These are phyloP conservation scores for Ceratorhiza oryzae-sativae DNA, from an alignment of 1,284 basidiomycete species.

Conservation along the genomic window DNA sequence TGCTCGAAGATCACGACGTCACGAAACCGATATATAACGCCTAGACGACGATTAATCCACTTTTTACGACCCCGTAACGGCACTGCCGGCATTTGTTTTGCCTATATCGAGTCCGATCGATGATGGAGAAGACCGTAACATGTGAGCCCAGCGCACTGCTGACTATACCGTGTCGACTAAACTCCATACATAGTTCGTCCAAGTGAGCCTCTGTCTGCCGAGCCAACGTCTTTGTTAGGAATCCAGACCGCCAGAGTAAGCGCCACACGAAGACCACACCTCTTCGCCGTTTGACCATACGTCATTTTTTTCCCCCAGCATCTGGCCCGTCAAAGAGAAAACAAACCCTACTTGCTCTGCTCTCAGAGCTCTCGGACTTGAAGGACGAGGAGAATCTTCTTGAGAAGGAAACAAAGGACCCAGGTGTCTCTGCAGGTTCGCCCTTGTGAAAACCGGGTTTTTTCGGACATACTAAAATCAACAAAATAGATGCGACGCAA, in stretches of 20 bases:
- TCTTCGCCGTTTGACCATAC: too few relatives aligned
- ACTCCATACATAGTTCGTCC: constrained; percentile 12
- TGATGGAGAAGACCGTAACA: constrained; percentile 30
- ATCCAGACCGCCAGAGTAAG: constrained; percentile 27
- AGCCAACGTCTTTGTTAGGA: constrained; percentile 16
- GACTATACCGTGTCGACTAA: background rate
- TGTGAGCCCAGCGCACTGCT: constrained; percentile 3
- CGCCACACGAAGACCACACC: background rate
- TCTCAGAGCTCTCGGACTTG: constrained; percentile 20
- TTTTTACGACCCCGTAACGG: constrained; percentile 39
- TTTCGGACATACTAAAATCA: background rate
- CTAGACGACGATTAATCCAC: constrained; percentile 8
- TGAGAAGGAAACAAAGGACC: constrained; percentile 22
- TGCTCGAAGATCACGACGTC: constrained; percentile 32
- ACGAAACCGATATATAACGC: constrained; percentile 36
- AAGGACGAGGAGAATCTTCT: constrained; percentile 15
- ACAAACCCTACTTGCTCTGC: constrained; percentile 30
- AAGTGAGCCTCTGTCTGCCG: constrained; percentile 11
- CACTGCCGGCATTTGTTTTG: constrained; percentile 31
- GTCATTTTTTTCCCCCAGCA: background rate
- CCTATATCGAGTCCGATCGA: constrained; percentile 25
- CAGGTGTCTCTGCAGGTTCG: constrained; percentile 12
- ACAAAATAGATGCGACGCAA: background rate
- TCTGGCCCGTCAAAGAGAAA: constrained; percentile 28
- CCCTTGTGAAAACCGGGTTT: background rate